Conservation (phyloP, 768 basidiomycete genomes). For the Suillus placidus region DNA sequence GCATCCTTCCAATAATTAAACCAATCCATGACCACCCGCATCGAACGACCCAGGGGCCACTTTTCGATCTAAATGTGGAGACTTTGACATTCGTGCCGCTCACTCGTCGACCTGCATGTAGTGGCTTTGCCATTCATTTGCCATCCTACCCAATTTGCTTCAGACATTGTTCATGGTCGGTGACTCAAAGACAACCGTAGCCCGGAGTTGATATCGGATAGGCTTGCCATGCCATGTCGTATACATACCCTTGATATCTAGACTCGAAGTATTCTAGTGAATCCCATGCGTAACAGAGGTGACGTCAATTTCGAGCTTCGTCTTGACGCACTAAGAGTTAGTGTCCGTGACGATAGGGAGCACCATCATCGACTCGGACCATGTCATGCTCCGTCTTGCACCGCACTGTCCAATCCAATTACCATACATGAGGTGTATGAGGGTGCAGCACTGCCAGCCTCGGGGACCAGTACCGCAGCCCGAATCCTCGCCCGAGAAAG, state of each 20-base stretch:
- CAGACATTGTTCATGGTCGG: background rate
- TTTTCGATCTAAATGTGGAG: background rate
- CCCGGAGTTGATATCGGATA: background rate
- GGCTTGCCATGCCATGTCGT: background rate
- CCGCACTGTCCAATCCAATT: background rate
- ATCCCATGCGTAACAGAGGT: background rate
- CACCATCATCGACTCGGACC: background rate
- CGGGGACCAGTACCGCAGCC: background rate
- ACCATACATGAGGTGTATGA: background rate
- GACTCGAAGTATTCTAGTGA: background rate
- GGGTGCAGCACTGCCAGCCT: background rate
- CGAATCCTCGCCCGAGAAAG: background rate
- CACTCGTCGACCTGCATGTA: background rate
- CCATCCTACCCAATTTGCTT: background rate
- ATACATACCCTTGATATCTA: background rate
- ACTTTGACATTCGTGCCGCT: background rate
- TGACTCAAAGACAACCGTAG: background rate
- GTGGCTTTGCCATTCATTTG: background rate
- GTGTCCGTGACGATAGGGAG: background rate
- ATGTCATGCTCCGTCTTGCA: background rate
- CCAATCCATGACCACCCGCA: background rate
- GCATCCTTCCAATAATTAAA: background rate
- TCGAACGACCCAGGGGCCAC: background rate
- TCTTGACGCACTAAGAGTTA: background rate
- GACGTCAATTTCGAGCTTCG: background rate